A percentile compares a stretch with the other conserved stretches of the same genome.
These are phyloP conservation scores for Colletotrichum brevisporum DNA, from an alignment of 2,329 filamentous ascomycete species.

Conservation along the genomic window DNA sequence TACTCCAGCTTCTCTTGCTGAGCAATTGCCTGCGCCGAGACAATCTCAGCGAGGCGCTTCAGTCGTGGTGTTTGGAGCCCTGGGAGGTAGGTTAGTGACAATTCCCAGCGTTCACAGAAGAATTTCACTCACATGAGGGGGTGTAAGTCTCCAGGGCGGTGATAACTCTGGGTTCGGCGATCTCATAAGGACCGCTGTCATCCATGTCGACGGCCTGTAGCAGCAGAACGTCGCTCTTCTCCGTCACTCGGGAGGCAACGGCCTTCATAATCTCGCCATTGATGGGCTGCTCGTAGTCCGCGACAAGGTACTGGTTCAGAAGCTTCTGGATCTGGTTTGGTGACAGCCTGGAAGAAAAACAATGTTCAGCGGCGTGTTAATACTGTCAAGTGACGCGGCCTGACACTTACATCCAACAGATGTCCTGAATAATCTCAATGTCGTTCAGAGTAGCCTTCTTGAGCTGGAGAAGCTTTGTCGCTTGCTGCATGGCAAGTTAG, in stretches of 20 bases:
- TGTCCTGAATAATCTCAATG: slow-evolving; percentile 99
- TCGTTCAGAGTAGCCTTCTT: slow-evolving; percentile 99
- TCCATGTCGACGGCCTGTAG: slow-evolving; percentile 98
- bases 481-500: slow-evolving; percentile 74
- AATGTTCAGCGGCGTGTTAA: no score
- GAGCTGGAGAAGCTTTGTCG: slow-evolving; percentile 95
- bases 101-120: neutral
- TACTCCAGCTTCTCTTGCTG: slow-evolving; percentile 90
- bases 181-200: slow-evolving; percentile 97
- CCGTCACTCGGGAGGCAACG: slow-evolving; percentile 94
- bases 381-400: neutral
- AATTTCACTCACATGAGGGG: slow-evolving; percentile 82
- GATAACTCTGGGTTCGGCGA: slow-evolving; percentile 95
- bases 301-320: slow-evolving; percentile 97
- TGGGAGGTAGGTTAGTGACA: slow-evolving; percentile 56
- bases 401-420: slow-evolving; percentile 95
- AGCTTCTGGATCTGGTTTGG: slow-evolving; percentile 99
- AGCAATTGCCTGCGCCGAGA: slow-evolving; percentile 94
- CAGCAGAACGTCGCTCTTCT: slow-evolving; percentile 97
- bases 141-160: slow-evolving; percentile 98
- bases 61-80: slow-evolving; percentile 96
- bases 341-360: slow-evolving; percentile 76
- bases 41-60: slow-evolving; percentile 97
- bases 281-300: slow-evolving; percentile 99
- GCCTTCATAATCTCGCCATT: slow-evolving; percentile 99